phyloP scores from a whole-genome alignment of 306 rosid genomes.

The Quillaja saponaria region DNA sequence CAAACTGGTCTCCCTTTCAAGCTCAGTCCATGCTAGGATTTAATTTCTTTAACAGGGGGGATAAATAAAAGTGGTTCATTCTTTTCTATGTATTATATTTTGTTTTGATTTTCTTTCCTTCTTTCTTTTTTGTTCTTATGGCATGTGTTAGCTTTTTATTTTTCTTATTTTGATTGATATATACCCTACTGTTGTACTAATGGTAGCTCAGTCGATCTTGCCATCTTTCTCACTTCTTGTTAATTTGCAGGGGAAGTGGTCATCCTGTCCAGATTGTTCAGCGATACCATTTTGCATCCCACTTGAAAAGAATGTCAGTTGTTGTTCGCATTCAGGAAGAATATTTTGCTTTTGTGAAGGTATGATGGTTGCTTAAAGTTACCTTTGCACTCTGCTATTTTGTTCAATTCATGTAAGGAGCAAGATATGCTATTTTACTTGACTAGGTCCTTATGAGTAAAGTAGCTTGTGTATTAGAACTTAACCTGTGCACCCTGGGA shows the following conservation, averaged over 20 bases:
- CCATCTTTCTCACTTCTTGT: conserved; percentile 18
- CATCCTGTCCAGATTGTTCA: conserved; percentile 89
- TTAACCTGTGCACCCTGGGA: not conserved
- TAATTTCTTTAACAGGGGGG: no score
- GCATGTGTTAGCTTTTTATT: no score
- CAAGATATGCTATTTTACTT: conserved; percentile 21
- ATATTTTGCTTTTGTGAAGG: conserved; percentile 95
- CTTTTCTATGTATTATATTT: not conserved
- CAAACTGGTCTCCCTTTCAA: conserved; percentile 18
- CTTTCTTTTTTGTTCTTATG: conserved; percentile 12
- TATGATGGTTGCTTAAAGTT: conserved; percentile 34
- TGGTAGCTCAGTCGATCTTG: not conserved
- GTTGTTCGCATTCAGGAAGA: conserved; percentile 91
- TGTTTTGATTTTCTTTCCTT: conserved; percentile 16
- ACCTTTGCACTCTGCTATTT: conserved; percentile 11
- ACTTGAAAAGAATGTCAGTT: conserved; percentile 95
- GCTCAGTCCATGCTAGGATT: no score
- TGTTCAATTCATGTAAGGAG: no score
- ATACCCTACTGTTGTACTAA: not conserved
- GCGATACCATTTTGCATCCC: conserved; percentile 94
- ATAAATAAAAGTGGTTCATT: no score
- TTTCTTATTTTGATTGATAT: conserved; percentile 10
- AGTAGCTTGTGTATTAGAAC: conserved; percentile 20
- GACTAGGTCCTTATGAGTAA: conserved; percentile 2
- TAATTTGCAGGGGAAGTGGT: conserved; percentile 76